phyloP scores from a whole-genome alignment of 2,329 filamentous ascomycete genomes.

The Trichoderma sp. region DNA sequence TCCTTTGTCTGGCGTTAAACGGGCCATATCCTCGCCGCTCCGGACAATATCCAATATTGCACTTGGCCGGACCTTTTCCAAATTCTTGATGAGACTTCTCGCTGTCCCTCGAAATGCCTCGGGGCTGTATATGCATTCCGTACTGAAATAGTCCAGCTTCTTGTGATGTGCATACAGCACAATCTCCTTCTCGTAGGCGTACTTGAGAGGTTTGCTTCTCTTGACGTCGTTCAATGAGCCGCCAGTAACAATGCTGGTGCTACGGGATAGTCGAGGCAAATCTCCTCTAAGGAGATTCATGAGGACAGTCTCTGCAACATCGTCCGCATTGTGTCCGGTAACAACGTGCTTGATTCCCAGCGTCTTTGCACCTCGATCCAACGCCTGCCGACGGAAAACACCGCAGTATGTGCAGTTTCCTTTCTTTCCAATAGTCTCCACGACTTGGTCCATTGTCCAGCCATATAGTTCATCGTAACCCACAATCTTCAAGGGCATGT shows the following conservation, averaged over 20 bases:
- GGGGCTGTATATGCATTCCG: constrained; percentile 97
- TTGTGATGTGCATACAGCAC: constrained; percentile 97
- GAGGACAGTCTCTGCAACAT: constrained; percentile 93
- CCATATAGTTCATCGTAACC: constrained; percentile 94
- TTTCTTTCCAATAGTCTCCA: constrained; percentile 94
- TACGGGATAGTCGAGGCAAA: constrained; percentile 79
- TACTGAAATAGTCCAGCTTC: constrained; percentile 96
- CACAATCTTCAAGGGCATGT: constrained; percentile 87
- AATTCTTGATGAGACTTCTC: constrained; percentile 87
- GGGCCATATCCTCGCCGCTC: constrained; percentile 95
- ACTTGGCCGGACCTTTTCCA: constrained; percentile 90
- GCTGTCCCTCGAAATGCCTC: constrained; percentile 95
- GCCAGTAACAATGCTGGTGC: constrained; percentile 85
- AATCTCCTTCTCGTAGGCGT: constrained; percentile 98
- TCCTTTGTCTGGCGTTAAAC: constrained; percentile 53
- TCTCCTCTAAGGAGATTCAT: constrained; percentile 97
- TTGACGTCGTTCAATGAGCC: constrained; percentile 83
- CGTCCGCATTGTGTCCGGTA: constrained; percentile 96
- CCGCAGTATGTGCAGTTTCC: constrained; percentile 99
- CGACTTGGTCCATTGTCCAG: constrained; percentile 99
- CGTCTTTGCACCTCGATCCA: constrained; percentile 88
- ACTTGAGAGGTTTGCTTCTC: constrained; percentile 94
- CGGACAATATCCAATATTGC: constrained; percentile 93
- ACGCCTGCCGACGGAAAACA: constrained; percentile 89
- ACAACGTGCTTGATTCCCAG: constrained; percentile 90